Evolutionary conservation across 495 filamentous ascomycete species (phyloP).

Genomic region (Neurospora sp.): DNA sequence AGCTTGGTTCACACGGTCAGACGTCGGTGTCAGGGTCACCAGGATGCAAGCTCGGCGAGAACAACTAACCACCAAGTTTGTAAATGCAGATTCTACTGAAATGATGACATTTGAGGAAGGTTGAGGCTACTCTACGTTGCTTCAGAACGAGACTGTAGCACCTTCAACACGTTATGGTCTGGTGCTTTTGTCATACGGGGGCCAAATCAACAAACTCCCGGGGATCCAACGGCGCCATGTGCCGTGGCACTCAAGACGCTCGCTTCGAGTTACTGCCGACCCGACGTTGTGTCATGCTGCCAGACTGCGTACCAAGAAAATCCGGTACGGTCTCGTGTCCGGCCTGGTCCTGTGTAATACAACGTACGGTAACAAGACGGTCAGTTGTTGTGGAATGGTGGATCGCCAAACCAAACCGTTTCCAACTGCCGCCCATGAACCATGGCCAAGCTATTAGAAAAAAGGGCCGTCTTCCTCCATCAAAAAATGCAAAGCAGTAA

Average conservation of each 20-base stretch:
- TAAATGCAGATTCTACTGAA: background rate
- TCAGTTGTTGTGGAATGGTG: background rate
- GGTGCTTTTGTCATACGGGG: background rate
- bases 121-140: background rate
- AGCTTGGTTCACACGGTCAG: background rate
- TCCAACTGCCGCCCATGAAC: background rate
- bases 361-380: background rate
- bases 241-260: background rate
- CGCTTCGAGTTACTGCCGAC: background rate
- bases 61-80: background rate
- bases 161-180: background rate
- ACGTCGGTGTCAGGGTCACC: background rate
- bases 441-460: background rate
- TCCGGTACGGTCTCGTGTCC: background rate
- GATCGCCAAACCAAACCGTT: background rate
- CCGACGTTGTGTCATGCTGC: background rate
- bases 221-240: background rate
- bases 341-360: background rate
- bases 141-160: background rate
- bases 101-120: background rate
- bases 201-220: background rate
- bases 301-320: background rate
- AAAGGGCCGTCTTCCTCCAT: background rate
- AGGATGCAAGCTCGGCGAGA: background rate
- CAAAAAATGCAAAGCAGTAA: background rate